Evolutionary conservation across 106 monocot species (phyloP), one percentile per base, ranked within the genome.

Genomic region (Allium cepa): DNA sequence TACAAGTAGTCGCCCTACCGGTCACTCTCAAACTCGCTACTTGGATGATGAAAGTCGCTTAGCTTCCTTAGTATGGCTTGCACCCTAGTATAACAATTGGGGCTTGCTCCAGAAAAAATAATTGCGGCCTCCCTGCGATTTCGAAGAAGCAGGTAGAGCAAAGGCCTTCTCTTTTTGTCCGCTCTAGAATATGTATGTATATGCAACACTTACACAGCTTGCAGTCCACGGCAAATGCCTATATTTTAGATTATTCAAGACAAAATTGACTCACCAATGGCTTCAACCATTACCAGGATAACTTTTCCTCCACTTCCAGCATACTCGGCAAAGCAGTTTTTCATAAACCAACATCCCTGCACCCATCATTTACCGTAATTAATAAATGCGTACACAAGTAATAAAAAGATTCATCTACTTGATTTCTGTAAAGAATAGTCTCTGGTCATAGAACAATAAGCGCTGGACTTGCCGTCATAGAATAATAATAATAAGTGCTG

Each of bases 311-410:
- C 77, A 49, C 69, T 58, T 16, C 61, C 15, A 47, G 74, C 70
- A 55, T 90, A 79, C 47, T 79, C 80, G 26, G 56, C 58, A 63
- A 94, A 90, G 66, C 87, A 82, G 78, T 80, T 52, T 36, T 68
- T 71, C 49, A 94, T 75, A 65, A 72, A 78, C 9, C 56, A 76
- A 77, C 88, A 85, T 46, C 94, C 94, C 94, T 94, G 76, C 47
- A 90, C 17, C 56, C 59, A 53, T 17, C 8, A 68, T 55, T 59
- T 9, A 65, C 53, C 7, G 15, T 50, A 3, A 47, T 10, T 11
- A 17, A 52, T 26, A 46, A 1, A 26, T 15, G 4, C 8, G 3
- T 46, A 7, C 47, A 14, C 63, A 46, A 63, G 11, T 63, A 63
- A 26, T 26, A n/a, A 26, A 62, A 62, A 46, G 11, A 36, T 28